Base-by-base conservation (phyloP, 2,329 filamentous ascomycete species). In the Tetracladium maxilliforme region DNA sequence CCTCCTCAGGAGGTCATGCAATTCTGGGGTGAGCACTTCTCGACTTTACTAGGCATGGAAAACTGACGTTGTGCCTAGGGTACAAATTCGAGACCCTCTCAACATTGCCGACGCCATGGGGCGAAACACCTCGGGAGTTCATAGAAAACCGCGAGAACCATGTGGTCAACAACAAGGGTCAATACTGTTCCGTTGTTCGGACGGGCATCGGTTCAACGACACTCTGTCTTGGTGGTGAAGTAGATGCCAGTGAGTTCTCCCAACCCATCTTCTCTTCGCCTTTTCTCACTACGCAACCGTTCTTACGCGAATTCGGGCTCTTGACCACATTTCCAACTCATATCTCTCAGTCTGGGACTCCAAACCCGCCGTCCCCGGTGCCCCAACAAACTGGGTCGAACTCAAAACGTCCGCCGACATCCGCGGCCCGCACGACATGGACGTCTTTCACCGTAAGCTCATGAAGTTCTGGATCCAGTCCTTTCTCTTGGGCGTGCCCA, bases 391-490 rank as follows among this genome's bases (percentile, higher is more conserved):
- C 40, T 98, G 86, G 79, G 76, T 95, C 16, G 90, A 98, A 50
- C 65, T 98, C 30, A 98, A 98, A 48, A 98, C 90, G 1, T 70
- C 72, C n/a, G 74, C 69, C 20, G 72, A 78, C 35, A 73, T 87
- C 24, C 60, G 61, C 25, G 66, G 66, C 31, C 63, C 74, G 3
- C 64, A 70, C 23, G 80, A 90, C 40, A 61, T 71, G 42, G 51
- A 75, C 12, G 77, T 72, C 33, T 93, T 87, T 45, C 81, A 94
- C 50, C 70, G 80, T 24, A 95, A 95, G 47, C 64, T 95, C 27
- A 68, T 92, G 51, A 92, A 92, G 43, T 93, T 87, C 53, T 98
- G 90, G 90, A 82, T 87, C 10, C 90, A 95, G 49, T 92, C 81
- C 0, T 98, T 93, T 44, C 61, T 98, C 3, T 72, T 98, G 3